A percentile compares a stretch with the other conserved stretches of the same genome.
Evolutionary conservation across 2,329 filamentous ascomycete species (phyloP).

Genomic region (Domatiomyces catenatus): DNA sequence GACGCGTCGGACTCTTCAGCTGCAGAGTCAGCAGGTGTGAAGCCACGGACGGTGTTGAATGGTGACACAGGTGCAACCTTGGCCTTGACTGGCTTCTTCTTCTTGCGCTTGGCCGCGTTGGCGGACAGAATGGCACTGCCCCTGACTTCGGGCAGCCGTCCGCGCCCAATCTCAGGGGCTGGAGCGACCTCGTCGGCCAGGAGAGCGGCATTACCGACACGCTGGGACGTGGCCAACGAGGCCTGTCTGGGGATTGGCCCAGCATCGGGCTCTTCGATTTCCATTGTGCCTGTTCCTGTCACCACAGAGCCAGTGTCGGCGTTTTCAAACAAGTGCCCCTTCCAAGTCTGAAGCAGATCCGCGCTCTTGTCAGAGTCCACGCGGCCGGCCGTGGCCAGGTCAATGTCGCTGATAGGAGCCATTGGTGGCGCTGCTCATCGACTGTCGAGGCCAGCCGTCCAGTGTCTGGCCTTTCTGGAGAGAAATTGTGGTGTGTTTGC

Average conservation of each 20-base stretch:
- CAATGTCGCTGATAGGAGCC: background rate
- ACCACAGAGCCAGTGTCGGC: slow-evolving; percentile 1
- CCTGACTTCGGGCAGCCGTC: slow-evolving; percentile 13
- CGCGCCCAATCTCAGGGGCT: slow-evolving; percentile 4
- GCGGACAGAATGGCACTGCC: slow-evolving; percentile 20
- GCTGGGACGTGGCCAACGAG: background rate
- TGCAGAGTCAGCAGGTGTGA: slow-evolving; percentile 28
- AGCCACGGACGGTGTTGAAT: slow-evolving; percentile 29
- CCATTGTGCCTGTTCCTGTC: slow-evolving; percentile 3
- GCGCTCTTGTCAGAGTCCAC: too few relatives aligned
- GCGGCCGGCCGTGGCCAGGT: background rate
- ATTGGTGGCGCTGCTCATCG: background rate
- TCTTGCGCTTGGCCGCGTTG: slow-evolving; percentile 23
- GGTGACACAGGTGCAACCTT: slow-evolving; percentile 18
- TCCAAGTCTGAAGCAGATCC: background rate
- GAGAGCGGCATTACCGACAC: slow-evolving; percentile 1
- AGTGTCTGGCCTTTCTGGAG: background rate
- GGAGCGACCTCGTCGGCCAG: background rate
- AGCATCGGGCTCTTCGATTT: slow-evolving; percentile 15
- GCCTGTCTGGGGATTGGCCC: slow-evolving; percentile 8
- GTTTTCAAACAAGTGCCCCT: background rate
- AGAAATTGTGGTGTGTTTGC: background rate
- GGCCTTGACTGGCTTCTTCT: slow-evolving; percentile 25
- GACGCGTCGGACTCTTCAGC: slow-evolving; percentile 34
- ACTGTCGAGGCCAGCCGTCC: background rate